Evolutionary conservation across 2,329 filamentous ascomycete genomes (phyloP), one percentile per base, ranked within the genome.

Genomic region (Lasiodiplodia hormozganensis): DNA sequence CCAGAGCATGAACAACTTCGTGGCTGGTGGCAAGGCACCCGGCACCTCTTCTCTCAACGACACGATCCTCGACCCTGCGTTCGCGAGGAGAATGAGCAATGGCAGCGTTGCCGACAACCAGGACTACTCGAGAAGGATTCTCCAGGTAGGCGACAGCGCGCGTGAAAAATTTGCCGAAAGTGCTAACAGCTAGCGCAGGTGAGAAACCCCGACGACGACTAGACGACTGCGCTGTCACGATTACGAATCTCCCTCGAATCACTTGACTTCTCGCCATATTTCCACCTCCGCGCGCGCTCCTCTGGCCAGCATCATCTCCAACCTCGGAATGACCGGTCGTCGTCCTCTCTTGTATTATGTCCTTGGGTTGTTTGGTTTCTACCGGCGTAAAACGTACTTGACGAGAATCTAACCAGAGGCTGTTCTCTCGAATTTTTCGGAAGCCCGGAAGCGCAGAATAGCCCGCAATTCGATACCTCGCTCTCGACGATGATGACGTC

Each of bases 41-140:
- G 85, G 89, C 43, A 88, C 89, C 1, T 89, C 92, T 21, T 18
- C 43, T 11, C 90, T 92, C 82, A 89, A 89, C 16, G 95, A 98
- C 77, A 90, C 92, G 52, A 89, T 95, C 67, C 88, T 97, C 68
- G 95, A 98, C 72, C 93, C 94, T 8, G 90, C 86, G 68, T 90
- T 96, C 86, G 90, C 91, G 69, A 87, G 93, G 77, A 89, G 94
- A 80, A 87, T 95, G 83, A 97, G 95, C 82, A 93, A 96, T 76
- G 95, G 95, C 73, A 97, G 94, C 81, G 97, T 98, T 80, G 95
- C 94, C 65, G 95, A 98, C 80, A 96, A 97, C 82, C 90, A 97
- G 82, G 95, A 98, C 80, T 98, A 97, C 83, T 97, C 95, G 71
- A 89, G 95, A 82, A 92, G 92, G 82, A 97, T 98, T 81, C 87